Evolutionary conservation across 768 basidiomycete species (phyloP), one percentile per base, ranked within the genome.

Genomic region (Podaxis carcinomalis): DNA sequence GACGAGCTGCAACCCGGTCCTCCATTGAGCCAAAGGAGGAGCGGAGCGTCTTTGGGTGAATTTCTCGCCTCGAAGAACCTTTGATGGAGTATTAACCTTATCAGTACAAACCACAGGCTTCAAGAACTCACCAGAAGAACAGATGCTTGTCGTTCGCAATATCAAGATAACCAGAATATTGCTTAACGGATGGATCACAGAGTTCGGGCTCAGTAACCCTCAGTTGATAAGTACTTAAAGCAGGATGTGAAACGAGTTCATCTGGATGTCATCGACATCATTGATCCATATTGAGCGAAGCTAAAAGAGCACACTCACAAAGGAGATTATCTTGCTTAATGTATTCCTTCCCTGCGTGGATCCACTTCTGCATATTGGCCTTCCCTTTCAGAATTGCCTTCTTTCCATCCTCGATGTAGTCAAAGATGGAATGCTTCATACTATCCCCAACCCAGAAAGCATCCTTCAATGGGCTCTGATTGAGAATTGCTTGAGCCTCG

Each of bases 11-110:
- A 87, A 7, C 86, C 83, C 21, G 86, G 87, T 11, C 89, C 88
- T 36, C 92, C 92, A 64, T 92, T 93, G n/a, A 93, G 78, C 95
- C 95, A 97, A 51, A 97, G 78, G 7, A 95, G 80, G 1, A 98
- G 80, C 3, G 95, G 95, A 5, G 90, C 93, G 56, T 84, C 78
- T 54, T 81, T 74, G 0, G 96, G 95, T 16, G 83, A 79, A 57
- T 75, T 77, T 37, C 95, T 81, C 1, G 90, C 85, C 74, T 97
- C 95, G 66, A 98, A 94, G 82, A 93, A 94, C 90, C 90, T 92
- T 61, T 21, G 14, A 46, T 32, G 47, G 23, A 51, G 49, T 21
- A 51, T 59, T 54, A 44, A 61, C 40, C n/a, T 51, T 16, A 28
- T 44, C 10, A 28, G 11, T n/a, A 56, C 27, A 51, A 14, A 2